Base-by-base conservation (phyloP, 2,329 filamentous ascomycete genomes). In the Bipolaris oryzae region DNA sequence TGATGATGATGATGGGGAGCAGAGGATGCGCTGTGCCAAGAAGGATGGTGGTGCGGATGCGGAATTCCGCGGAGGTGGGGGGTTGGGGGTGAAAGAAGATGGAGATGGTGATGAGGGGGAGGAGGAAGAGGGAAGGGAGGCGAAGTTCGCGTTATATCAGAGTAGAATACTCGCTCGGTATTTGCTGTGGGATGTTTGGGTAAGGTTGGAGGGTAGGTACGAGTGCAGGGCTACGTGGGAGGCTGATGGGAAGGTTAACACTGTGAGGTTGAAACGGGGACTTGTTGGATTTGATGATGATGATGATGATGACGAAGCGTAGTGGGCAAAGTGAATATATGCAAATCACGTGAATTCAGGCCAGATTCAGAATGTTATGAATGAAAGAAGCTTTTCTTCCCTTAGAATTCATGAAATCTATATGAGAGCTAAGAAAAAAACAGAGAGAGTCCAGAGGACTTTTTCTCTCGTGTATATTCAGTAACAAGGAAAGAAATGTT, bases 361-460 rank as follows among this genome's bases (percentile, higher is more conserved):
- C 3, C 7, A 33, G n/a, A 37, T 34, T 23, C 21, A 23, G n/a
- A 5, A 21, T 34, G 16, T 7, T n/a, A n/a, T 37, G 20, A 13
- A 37, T 5, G 16, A 37, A 21, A 47, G 61, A 83, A 92, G 35
- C 48, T 46, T 53, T 53, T 51, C 5, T 5, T 21, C 5, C 21
- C 51, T 53, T 56, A 33, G 20, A 53, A 53, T 55, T 37, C 33
- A 23, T 44, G 33, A 42, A 15, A 21, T 38, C 34, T 45, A 55
- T 44, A 37, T 33, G 37, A 50, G 5, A 51, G 5, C 34, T 43
- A 44, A 33, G 21, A 38, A 53, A n/a, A 25, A 25, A 0, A 11
- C 28, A 50, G 28, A 43, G 18, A 31, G 53, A 45, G 50, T 48
- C 53, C 47, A 21, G 35, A n/a, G 42, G 51, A 38, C 34, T 23